A percentile compares a stretch with the other conserved stretches of the same genome.
phyloP scores from a whole-genome alignment of 352 stramenopile genomes.

The Phytophthora uliginosa region DNA sequence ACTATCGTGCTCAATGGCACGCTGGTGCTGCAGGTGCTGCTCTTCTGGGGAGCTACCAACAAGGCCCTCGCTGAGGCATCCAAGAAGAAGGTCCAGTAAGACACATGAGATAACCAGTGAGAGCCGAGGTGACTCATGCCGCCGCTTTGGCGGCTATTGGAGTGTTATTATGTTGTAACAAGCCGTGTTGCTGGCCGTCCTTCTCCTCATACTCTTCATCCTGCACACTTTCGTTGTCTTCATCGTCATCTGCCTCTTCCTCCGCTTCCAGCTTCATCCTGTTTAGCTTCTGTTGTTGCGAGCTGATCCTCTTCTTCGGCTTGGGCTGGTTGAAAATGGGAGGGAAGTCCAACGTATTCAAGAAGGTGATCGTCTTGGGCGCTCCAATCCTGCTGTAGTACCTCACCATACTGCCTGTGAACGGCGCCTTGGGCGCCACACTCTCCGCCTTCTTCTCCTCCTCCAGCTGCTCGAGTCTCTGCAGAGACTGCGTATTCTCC shows the following conservation, averaged over 20 bases:
- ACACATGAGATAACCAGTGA: too few relatives aligned
- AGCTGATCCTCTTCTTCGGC: constrained; percentile 65
- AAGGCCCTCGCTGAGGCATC: constrained; percentile 64
- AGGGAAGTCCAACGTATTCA: constrained; percentile 77
- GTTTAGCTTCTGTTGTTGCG: constrained; percentile 42
- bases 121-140: constrained; percentile 17
- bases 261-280: constrained; percentile 39
- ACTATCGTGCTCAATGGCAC: constrained; percentile 82
- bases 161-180: constrained; percentile 35
- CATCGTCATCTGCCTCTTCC: constrained; percentile 39
- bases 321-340: constrained; percentile 73
- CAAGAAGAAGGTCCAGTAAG: constrained; percentile 83
- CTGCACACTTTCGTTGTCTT: constrained; percentile 40
- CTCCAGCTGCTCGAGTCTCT: constrained; percentile 80
- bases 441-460: constrained; percentile 86
- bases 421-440: constrained; percentile 73
- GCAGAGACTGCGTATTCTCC: constrained; percentile 84
- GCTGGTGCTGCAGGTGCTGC: constrained; percentile 81
- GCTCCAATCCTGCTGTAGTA: constrained; percentile 71
- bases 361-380: constrained; percentile 86
- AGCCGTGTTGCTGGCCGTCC: constrained; percentile 36
- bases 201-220: constrained; percentile 39
- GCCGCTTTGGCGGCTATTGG: constrained; percentile 29
- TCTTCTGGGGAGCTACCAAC: constrained; percentile 88
- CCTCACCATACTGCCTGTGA: constrained; percentile 74